Conservation (phyloP, 768 basidiomycete genomes). For the Clitopilus hobsonii region DNA sequence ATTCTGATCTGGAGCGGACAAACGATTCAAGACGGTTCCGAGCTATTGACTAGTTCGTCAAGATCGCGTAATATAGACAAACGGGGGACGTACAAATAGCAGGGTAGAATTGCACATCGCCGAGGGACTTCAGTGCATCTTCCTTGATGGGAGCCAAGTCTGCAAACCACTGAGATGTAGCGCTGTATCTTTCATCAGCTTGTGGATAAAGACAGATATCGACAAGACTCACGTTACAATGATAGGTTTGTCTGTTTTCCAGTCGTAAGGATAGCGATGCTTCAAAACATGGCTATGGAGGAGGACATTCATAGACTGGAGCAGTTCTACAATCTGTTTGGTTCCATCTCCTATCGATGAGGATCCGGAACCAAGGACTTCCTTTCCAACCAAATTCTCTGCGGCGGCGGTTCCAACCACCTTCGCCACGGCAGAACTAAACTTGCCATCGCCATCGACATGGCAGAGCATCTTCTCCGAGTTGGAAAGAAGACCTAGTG, state of each 20-base stretch:
- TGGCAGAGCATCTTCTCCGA: constrained; percentile 65
- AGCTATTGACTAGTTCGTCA: constrained; percentile 38
- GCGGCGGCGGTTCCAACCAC: constrained; percentile 50
- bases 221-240: constrained; percentile 70
- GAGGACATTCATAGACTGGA: constrained; percentile 53
- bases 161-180: constrained; percentile 98
- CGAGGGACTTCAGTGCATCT: constrained; percentile 63
- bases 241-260: constrained; percentile 91
- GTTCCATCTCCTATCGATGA: not conserved
- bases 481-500: constrained; percentile 42
- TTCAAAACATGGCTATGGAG: constrained; percentile 66
- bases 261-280: constrained; percentile 95
- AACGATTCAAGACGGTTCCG: constrained; percentile 86
- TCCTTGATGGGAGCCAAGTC: constrained; percentile 83
- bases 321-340: constrained; percentile 58
- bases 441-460: constrained; percentile 73
- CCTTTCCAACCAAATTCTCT: constrained; percentile 52
- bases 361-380: constrained; percentile 71
- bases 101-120: constrained; percentile 73
- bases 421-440: constrained; percentile 52
- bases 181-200: constrained; percentile 27
- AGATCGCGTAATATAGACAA: not conserved
- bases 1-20: constrained; percentile 85
- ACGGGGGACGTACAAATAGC: constrained; percentile 46
- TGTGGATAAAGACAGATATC: not conserved